Evolutionary conservation across 2,329 filamentous ascomycete species (phyloP).

Genomic region (Fusarium sp.): DNA sequence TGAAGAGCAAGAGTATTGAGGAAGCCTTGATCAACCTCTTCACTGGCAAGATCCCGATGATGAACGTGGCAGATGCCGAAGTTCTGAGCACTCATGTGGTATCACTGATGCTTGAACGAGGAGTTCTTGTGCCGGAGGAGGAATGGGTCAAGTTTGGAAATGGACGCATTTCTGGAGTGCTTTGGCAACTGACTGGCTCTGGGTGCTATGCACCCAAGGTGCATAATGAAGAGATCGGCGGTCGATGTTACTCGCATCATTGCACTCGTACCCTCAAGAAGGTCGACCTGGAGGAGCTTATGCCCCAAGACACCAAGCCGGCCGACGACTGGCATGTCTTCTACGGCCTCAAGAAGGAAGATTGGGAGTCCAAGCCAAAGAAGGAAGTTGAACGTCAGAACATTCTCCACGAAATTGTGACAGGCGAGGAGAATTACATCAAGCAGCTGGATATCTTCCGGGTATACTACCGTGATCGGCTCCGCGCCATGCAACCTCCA

Average conservation of each 20-base stretch:
- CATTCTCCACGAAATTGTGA: slow-evolving; percentile 94
- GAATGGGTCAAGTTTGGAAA: slow-evolving; percentile 97
- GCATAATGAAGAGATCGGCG: slow-evolving; percentile 78
- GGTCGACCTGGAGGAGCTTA: slow-evolving; percentile 85
- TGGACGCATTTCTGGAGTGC: slow-evolving; percentile 86
- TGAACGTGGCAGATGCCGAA: slow-evolving; percentile 98
- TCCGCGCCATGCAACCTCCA: slow-evolving; percentile 80
- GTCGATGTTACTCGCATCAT: slow-evolving; percentile 93
- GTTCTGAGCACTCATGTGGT: slow-evolving; percentile 85
- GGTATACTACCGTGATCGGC: slow-evolving; percentile 86
- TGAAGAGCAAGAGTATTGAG: slow-evolving; percentile 87
- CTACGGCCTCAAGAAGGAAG: slow-evolving; percentile 86
- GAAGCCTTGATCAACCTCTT: slow-evolving; percentile 92
- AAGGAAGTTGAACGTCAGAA: slow-evolving; percentile 96
- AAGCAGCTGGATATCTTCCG: slow-evolving; percentile 89
- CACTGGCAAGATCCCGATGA: slow-evolving; percentile 94
- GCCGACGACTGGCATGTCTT: slow-evolving; percentile 89
- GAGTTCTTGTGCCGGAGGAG: slow-evolving; percentile 87
- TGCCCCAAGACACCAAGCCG: slow-evolving; percentile 77
- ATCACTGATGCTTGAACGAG: slow-evolving; percentile 82
- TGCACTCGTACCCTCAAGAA: slow-evolving; percentile 96
- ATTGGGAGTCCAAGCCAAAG: slow-evolving; percentile 78
- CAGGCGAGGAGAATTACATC: slow-evolving; percentile 93
- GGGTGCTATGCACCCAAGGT: slow-evolving; percentile 93
- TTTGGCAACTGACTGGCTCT: slow-evolving; percentile 92